Conservation (phyloP, 2,329 filamentous ascomycete genomes). For the Phaeomoniella chlamydospora region DNA sequence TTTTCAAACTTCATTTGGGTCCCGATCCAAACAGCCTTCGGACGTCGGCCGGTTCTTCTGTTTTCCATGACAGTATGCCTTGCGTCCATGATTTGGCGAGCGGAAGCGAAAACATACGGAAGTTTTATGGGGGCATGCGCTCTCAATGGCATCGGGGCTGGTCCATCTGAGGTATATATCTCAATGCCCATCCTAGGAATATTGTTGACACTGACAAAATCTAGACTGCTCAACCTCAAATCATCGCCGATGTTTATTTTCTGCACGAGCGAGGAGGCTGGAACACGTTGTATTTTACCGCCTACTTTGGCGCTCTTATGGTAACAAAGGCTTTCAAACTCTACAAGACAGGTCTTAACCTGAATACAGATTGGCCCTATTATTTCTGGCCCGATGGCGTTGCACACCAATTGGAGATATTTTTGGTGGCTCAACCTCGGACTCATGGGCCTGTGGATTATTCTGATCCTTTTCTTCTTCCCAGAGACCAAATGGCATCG, state of each 20-base stretch:
- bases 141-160: slow-evolving; percentile 48
- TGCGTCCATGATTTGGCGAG: slow-evolving; percentile 42
- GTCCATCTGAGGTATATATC: slow-evolving; percentile 36
- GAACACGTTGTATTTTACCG: slow-evolving; percentile 46
- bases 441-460: slow-evolving; percentile 32
- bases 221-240: slow-evolving; percentile 42
- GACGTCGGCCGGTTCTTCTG: slow-evolving; percentile 38
- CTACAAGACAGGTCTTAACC: no score
- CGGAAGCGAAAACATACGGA: slow-evolving; percentile 39
- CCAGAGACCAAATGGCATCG: slow-evolving; percentile 50
- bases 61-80: slow-evolving; percentile 37
- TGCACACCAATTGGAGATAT: slow-evolving; percentile 42
- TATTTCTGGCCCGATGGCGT: slow-evolving; percentile 45
- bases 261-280: slow-evolving; percentile 49
- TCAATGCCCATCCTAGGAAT: not conserved
- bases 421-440: slow-evolving; percentile 55
- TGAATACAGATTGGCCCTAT: slow-evolving; percentile 37
- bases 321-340: slow-evolving; percentile 22
- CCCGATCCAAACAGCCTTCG: slow-evolving; percentile 39
- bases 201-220: slow-evolving; percentile 1
- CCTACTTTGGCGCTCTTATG: slow-evolving; percentile 50
- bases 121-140: slow-evolving; percentile 51
- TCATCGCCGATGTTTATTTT: slow-evolving; percentile 52
- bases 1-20: slow-evolving; percentile 50
- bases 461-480: slow-evolving; percentile 44